phyloP scores from a whole-genome alignment of 2,329 filamentous ascomycete species.

The Immersiporthe knoxdaviesiana region DNA sequence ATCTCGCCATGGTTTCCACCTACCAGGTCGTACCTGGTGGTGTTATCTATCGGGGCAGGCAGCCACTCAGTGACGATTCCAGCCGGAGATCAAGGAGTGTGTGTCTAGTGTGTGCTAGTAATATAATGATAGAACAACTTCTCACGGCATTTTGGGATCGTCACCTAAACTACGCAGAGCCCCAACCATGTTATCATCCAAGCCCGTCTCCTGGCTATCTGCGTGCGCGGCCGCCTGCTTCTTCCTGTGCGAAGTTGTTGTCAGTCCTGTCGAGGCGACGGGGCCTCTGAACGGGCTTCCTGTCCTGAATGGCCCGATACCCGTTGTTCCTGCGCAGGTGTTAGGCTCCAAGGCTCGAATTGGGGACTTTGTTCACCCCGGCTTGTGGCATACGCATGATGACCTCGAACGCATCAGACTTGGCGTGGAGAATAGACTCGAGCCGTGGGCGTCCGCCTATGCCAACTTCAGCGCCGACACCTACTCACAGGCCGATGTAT shows the following conservation, averaged over 20 bases:
- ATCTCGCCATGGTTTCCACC: too few species aligned
- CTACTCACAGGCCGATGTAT: conserved; percentile 23
- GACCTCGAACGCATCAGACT: conserved; percentile 38
- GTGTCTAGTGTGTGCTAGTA: too few species aligned
- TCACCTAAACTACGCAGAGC: too few species aligned
- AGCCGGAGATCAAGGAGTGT: too few species aligned
- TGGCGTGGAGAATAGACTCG: conserved; percentile 31
- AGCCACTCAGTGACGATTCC: too few species aligned
- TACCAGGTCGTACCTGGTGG: too few species aligned
- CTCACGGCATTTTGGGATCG: too few species aligned
- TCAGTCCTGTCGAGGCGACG: conserved; percentile 18
- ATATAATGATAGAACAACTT: too few species aligned
- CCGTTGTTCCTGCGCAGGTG: neutral
- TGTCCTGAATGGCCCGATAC: conserved; percentile 34
- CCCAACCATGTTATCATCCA: neutral
- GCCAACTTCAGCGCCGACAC: conserved; percentile 29
- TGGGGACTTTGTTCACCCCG: conserved; percentile 38
- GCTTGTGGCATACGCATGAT: conserved; percentile 40
- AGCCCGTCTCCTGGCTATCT: neutral
- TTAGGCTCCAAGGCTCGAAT: conserved; percentile 30
- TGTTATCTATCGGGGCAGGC: too few species aligned
- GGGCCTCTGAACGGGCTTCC: conserved; percentile 33
- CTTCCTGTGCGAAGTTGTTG: neutral
- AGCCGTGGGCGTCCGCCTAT: conserved; percentile 31
- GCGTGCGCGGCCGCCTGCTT: neutral